Evolutionary conservation across 805 yeast genomes (phyloP), one percentile per base, ranked within the genome.

Genomic region (Pichia pseudocactophila): DNA sequence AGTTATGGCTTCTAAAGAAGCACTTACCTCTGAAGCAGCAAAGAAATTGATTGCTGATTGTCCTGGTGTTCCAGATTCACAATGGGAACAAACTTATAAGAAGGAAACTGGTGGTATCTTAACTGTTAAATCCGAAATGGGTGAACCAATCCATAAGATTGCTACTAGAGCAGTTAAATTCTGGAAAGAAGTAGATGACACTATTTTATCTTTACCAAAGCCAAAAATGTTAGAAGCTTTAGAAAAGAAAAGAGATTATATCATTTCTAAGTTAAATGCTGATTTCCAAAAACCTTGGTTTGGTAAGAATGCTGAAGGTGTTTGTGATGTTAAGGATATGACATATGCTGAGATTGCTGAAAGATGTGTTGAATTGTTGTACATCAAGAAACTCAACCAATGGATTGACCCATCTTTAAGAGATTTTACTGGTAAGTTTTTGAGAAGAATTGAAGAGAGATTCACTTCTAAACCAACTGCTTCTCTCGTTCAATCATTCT

Each of bases 271-370:
- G 56, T 76, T 92, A 65, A 90, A 92, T 65, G 85, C 88, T 53
- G 98, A 92, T 65, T 89, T 74, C 77, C 97, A 89, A 70, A 92
- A 92, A 69, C 95, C 96, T 40, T 92, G 98, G 98, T 92, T 92
- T 59, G 95, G 95, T 54, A 73, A 71, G 54, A 81, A 82, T 54
- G 67, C 68, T 45, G 71, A 80, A 26, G 87, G 88, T 59, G 84
- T 80, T 40, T 87, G 90, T 62, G 98, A 94, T 64, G 66, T 92
- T 52, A 86, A 83, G 59, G 96, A 88, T 52, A 88, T 92, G 96
- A 90, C 97, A 22, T 92, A 92, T 64, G 78, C 80, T 58, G 94
- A 92, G 69, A 88, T 92, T 58, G 83, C 94, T 34, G 64, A 75
- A 57, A 82, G 98, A 67, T 70, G 85, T 56, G 81, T 92, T 45